Conservation (phyloP, 2,329 filamentous ascomycete genomes). For the Hansfordia pulvinata region DNA sequence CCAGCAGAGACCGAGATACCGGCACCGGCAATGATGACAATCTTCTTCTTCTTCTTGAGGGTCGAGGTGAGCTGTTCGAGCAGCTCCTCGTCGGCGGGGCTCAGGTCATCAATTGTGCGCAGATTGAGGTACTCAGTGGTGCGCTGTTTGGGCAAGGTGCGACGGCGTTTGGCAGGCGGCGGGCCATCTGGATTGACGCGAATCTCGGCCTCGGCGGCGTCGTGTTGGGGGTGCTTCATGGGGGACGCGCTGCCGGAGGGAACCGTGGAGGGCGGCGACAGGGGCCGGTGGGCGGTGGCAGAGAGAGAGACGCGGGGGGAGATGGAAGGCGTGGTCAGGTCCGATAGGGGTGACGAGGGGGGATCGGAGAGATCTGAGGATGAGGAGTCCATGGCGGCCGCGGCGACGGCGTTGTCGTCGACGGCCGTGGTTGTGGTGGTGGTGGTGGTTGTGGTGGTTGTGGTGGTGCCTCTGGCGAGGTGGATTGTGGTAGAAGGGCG, state of each 20-base stretch:
- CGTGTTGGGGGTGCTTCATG: constrained; percentile 27
- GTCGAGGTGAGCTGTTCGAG: constrained; percentile 60
- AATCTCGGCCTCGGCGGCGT: constrained; percentile 23
- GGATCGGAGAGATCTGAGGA: constrained; percentile 18
- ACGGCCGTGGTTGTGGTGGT: neutral
- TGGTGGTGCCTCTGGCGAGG: too few relatives aligned
- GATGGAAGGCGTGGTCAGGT: too few relatives aligned
- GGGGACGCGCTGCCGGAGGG: constrained; percentile 37
- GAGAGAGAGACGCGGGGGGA: too few relatives aligned
- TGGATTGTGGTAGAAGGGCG: too few relatives aligned
- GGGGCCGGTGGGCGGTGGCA: constrained; percentile 35
- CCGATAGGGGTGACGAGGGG: constrained; percentile 33
- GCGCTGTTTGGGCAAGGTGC: constrained; percentile 47
- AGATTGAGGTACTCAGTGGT: constrained; percentile 77
- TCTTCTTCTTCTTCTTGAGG: constrained; percentile 82
- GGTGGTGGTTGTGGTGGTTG: neutral
- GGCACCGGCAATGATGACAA: constrained; percentile 90
- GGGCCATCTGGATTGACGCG: constrained; percentile 38
- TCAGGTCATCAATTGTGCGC: constrained; percentile 31
- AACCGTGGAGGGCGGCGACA: constrained; percentile 24
- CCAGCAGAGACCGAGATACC: constrained; percentile 95
- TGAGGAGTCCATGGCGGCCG: constrained; percentile 3
- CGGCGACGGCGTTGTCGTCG: constrained; percentile 1
- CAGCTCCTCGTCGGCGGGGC: constrained; percentile 38
- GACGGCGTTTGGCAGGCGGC: constrained; percentile 64